Evolutionary conservation across 106 monocot genomes (phyloP).

Genomic region (Chionographis japonica): DNA sequence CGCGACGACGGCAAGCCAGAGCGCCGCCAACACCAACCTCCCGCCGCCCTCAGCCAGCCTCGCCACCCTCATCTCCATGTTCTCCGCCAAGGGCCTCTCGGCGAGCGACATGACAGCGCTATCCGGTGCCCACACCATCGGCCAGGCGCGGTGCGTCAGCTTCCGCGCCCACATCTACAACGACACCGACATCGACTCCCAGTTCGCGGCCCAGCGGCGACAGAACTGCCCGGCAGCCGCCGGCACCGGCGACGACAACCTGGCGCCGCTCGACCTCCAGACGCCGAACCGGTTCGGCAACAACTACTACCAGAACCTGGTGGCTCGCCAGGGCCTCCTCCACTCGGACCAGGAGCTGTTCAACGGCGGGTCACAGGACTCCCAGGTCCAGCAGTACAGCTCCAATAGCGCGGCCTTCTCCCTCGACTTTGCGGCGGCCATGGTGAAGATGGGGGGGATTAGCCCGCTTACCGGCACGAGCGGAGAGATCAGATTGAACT

Average conservation of each 20-base stretch:
- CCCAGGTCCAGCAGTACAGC: conserved; percentile 15
- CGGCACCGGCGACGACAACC: background rate
- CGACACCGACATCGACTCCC: conserved; percentile 1
- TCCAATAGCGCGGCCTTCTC: conserved; percentile 5
- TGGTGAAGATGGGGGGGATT: conserved; percentile 19
- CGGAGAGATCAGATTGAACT: conserved; percentile 15
- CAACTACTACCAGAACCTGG: conserved; percentile 14
- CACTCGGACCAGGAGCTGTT: conserved; percentile 39
- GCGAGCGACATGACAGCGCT: conserved; percentile 19
- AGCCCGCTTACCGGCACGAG: conserved; percentile 13
- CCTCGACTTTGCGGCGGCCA: conserved; percentile 10
- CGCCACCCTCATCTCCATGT: background rate
- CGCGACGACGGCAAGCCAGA: conserved; percentile 11
- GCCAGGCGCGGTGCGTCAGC: too few species aligned
- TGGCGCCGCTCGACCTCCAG: conserved; percentile 12
- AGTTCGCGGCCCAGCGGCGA: background rate
- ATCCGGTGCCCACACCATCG: background rate
- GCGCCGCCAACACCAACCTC: conserved; percentile 13
- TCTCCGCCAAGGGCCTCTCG: conserved; percentile 12
- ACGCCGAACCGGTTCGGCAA: conserved; percentile 20
- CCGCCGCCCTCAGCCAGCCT: conserved; percentile 14
- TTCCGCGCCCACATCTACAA: conserved; percentile 22
- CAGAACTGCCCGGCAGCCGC: conserved; percentile 4
- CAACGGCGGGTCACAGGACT: conserved; percentile 24
- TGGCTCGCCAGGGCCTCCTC: conserved; percentile 10